Base-by-base conservation (phyloP, 139 green algal genomes). In the Chlorella vulgaris region DNA sequence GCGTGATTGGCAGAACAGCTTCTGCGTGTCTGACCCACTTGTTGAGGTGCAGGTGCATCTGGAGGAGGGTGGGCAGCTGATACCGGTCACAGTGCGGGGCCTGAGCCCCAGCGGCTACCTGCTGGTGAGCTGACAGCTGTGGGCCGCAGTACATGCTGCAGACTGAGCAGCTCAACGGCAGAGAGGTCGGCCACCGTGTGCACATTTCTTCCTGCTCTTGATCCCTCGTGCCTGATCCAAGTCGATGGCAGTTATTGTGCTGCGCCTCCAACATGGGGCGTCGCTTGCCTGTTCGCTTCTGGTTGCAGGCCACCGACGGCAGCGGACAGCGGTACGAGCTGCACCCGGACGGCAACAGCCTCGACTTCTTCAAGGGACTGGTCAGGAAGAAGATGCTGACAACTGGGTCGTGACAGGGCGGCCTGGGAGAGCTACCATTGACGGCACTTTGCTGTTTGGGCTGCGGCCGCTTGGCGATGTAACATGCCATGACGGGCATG, bases 261-360 rank as follows among this genome's bases (percentile, higher is more conserved):
- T 24, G 62, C 18, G 40, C 7, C 5, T 40, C 62, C 10, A 13
- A 22, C n/a, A 10, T 69, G 62, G n/a, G 5, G 7, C 18, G n/a
- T 22, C 62, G n/a, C 26, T 29, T 67, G 58, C n/a, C 18, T 21
- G 18, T 21, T 65, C 55, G 15, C 18, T 65, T 15, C 55, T 65
- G 55, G 21, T 29, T 36, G 47, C 38, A 83, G 77, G 83, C 93
- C 10, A 74, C 78, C 29, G 91, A 97, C 71, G 80, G 47, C 2
- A 18, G 15, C 0, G 94, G 95, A 0, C 38, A 85, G 76, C 50
- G 60, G 22, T 96, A 92, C 78, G 95, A 97, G 82, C 89, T 98
- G 55, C 94, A 95, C 65, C 95, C 95, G 15, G 95, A 98, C 77
- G 95, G 95, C 63, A 98, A 98, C 86, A 96, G 89, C 53, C 68